A percentile compares a stretch with the other conserved stretches of the same genome.
These are phyloP conservation scores for Candida boidinii DNA, from an alignment of 805 yeast species.

Conservation along the genomic window DNA sequence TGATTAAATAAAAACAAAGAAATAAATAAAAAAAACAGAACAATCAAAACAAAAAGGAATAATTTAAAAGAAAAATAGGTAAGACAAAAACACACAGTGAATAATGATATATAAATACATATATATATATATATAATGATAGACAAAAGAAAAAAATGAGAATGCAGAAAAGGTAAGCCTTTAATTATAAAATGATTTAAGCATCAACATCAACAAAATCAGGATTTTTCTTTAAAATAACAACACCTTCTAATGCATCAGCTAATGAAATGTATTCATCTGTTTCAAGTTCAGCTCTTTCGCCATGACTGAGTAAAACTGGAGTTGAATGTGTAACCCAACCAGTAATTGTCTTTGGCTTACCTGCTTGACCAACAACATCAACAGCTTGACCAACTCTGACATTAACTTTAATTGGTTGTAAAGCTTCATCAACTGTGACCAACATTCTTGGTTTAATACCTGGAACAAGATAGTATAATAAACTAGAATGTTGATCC, in stretches of 20 bases:
- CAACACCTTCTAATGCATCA: slow-evolving; percentile 84
- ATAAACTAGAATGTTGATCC: slow-evolving; percentile 65
- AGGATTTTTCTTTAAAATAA: slow-evolving; percentile 84
- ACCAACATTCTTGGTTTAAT: slow-evolving; percentile 88
- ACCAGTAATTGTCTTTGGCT: slow-evolving; percentile 97
- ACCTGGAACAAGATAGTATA: slow-evolving; percentile 81
- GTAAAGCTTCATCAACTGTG: slow-evolving; percentile 84
- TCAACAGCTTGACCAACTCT: slow-evolving; percentile 99
- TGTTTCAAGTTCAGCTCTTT: slow-evolving; percentile 93
- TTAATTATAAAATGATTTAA: background rate
- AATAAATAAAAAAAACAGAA: no score
- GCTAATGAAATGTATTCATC: slow-evolving; percentile 85
- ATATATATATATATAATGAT: background rate
- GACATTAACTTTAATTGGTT: slow-evolving; percentile 91
- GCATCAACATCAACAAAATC: slow-evolving; percentile 51
- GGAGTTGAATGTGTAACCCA: slow-evolving; percentile 99
- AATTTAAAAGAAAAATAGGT: no score
- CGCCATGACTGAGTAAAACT: slow-evolving; percentile 86
- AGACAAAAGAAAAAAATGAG: background rate
- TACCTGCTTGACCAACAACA: slow-evolving; percentile 98
- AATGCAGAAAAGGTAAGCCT: no score
- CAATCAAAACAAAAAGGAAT: no score
- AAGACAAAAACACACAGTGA: no score
- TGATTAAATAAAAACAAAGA: no score
- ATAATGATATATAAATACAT: background rate